These are phyloP conservation scores for Eucalyptus tenuipes DNA, from an alignment of 345 rosid genomes.

Conservation along the genomic window DNA sequence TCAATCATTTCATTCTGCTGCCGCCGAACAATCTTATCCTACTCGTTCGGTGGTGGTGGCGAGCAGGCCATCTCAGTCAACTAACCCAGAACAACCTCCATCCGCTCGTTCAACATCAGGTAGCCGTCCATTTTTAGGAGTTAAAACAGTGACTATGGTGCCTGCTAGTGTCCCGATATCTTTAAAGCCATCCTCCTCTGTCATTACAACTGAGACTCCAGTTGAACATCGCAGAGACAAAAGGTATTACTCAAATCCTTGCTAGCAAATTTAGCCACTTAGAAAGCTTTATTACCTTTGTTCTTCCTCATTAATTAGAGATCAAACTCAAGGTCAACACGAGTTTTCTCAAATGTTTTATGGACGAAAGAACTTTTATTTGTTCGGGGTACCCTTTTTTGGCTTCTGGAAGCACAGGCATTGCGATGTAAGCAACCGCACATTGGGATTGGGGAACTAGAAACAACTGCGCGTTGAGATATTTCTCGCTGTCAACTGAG, in stretches of 20 bases:
- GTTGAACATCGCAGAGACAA: constrained; percentile 29
- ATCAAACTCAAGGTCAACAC: background rate
- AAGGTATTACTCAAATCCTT: constrained; percentile 25
- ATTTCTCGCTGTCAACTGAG: background rate
- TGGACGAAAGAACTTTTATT: background rate
- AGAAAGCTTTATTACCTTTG: background rate
- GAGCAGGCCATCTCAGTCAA: constrained; percentile 22
- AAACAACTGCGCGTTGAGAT: background rate
- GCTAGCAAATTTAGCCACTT: background rate
- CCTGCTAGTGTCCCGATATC: constrained; percentile 44
- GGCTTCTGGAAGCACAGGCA: background rate
- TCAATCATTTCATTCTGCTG: background rate
- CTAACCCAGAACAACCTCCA: constrained; percentile 20
- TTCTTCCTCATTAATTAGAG: background rate
- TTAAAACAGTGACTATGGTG: constrained; percentile 27
- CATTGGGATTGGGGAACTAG: background rate
- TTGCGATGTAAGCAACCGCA: background rate
- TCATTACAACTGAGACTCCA: constrained; percentile 19
- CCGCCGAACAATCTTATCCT: background rate
- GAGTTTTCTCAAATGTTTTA: background rate
- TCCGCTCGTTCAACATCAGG: constrained; percentile 29
- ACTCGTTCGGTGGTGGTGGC: background rate
- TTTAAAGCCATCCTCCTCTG: constrained; percentile 46
- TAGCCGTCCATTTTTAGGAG: constrained; percentile 19
- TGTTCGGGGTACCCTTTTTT: background rate